Evolutionary conservation across 2,329 filamentous ascomycete genomes (phyloP).

Genomic region (Pseudogymnoascus sp.): DNA sequence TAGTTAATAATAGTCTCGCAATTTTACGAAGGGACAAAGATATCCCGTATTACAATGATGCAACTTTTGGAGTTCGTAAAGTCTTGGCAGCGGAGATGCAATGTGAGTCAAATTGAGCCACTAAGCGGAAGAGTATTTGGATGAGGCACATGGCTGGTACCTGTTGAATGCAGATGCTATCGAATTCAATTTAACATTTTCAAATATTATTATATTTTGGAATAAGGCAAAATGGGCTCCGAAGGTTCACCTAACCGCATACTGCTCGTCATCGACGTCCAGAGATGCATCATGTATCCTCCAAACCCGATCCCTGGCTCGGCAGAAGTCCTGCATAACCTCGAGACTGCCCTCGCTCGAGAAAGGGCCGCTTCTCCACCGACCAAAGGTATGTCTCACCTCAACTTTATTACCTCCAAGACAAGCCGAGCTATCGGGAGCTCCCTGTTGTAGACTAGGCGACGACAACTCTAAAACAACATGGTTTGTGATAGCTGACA

Average conservation of each 20-base stretch:
- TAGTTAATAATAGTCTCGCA: conserved; percentile 1
- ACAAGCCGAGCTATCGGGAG: background rate
- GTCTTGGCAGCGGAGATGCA: background rate
- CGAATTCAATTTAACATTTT: background rate
- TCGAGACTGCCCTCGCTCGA: background rate
- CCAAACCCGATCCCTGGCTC: background rate
- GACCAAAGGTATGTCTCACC: background rate
- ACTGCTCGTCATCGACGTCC: background rate
- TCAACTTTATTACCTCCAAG: background rate
- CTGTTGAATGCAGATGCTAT: background rate
- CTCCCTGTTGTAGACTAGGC: background rate
- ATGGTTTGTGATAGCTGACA: background rate
- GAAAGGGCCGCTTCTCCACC: background rate
- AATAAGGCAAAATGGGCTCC: background rate
- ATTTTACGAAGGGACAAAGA: background rate
- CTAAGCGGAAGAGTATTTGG: background rate
- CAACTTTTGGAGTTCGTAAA: background rate
- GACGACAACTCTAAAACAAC: background rate
- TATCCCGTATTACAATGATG: background rate
- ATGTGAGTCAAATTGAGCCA: background rate
- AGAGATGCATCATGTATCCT: background rate
- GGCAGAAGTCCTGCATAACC: background rate
- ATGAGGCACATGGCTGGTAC: background rate
- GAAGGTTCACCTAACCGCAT: background rate
- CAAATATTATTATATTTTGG: background rate